Percentiles rank a stretch among this genome's conserved stretches.
phyloP scores from a whole-genome alignment of 2,329 filamentous ascomycete species.

The Talaromyces marneffei region DNA sequence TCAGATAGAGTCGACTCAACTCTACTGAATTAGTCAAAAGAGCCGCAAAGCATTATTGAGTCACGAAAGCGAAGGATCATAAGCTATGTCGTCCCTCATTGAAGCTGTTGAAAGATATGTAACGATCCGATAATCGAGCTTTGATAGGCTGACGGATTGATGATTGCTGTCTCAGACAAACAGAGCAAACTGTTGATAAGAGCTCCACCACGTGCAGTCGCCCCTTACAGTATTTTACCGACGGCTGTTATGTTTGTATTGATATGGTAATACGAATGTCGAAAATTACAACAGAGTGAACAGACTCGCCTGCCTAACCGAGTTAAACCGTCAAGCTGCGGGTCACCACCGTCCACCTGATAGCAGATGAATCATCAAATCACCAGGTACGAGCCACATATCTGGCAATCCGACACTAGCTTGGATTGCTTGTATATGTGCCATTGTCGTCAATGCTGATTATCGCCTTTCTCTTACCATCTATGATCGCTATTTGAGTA shows the following conservation, averaged over 20 bases:
- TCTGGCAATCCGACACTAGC: not conserved
- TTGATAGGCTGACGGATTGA: not conserved
- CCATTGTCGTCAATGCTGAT: not conserved
- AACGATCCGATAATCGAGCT: not conserved
- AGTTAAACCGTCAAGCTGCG: not conserved
- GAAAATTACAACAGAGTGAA: not conserved
- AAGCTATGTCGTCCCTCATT: not conserved
- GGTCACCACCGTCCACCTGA: not conserved
- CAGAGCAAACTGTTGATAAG: conserved; percentile 8
- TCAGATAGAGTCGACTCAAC: not conserved
- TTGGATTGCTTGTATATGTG: not conserved
- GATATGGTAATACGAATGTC: not conserved
- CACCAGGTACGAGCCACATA: not conserved
- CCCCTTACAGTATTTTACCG: not conserved
- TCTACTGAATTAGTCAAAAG: too few relatives aligned
- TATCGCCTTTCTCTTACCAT: not conserved
- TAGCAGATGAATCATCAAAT: not conserved
- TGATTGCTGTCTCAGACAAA: not conserved
- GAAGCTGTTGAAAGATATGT: not conserved
- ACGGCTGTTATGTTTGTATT: not conserved
- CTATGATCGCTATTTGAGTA: not conserved
- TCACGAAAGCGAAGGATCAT: not conserved
- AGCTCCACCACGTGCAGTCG: not conserved
- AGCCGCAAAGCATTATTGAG: not conserved
- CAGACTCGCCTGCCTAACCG: not conserved